Evolutionary conservation across 1,284 basidiomycete species (phyloP), one percentile per base, ranked within the genome.

Genomic region (Apiotrichum domesticum): DNA sequence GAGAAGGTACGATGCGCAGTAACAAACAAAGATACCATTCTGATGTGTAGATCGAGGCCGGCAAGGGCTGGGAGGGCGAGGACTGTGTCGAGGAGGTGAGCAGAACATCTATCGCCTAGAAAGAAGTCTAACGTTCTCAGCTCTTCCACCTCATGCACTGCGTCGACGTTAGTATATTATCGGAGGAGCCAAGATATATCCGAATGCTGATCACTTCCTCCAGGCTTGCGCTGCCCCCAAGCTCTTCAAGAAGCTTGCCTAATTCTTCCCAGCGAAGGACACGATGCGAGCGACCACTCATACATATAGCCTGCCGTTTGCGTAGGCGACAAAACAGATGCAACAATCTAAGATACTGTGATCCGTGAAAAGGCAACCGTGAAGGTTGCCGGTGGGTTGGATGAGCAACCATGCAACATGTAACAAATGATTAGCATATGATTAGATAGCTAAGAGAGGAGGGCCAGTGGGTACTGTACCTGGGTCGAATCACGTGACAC

Each of bases 21-120:
- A 21, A 14, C 42, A 35, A 14, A 10, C 32, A 9, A 35, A 29
- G 29, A 29, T 29, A 2, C 29, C 3, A 29, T 29, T 29, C 51
- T 56, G 42, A 54, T 47, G 13, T 7, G 7, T 46, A 63, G 62
- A 63, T 75, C 52, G 79, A 85, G 60, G 80, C 79, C 35, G 91
- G 91, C 43, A 74, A 92, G 69, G 90, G 89, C 48, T 90, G 83
- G 82, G 85, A 88, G 73, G 83, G 84, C 63, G 90, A 94, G 80
- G 88, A 91, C 73, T 94, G 90, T 73, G 88, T 93, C 51, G 90
- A 92, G 79, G 91, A 94, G 82, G 85, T 88, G 68, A 51, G 56
- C 57, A 51, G 37, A 39, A 39, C 37, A 8, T 6, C 42, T 6
- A 43, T n/a, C 9, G n/a, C 29, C 21, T 37, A n/a, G 4, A 34